phyloP scores from a whole-genome alignment of 2,329 filamentous ascomycete species.

The Pseudonectria foliicola region DNA sequence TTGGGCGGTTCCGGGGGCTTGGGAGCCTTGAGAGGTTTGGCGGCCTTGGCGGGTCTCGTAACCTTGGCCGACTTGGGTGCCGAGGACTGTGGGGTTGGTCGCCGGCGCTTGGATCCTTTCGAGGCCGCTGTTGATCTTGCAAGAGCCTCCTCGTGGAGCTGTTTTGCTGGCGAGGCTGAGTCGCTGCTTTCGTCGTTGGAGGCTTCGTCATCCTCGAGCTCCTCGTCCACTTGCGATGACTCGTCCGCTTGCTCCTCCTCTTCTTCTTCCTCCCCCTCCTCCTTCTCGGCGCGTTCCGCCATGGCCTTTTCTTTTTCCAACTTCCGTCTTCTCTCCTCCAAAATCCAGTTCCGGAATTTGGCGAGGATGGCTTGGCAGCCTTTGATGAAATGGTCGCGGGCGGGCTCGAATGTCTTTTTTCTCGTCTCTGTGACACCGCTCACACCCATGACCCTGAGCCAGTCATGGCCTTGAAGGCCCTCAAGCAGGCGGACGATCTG shows the following conservation, averaged over 20 bases:
- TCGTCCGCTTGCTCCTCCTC: constrained; percentile 22
- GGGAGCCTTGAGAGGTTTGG: constrained; percentile 17
- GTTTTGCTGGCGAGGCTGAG: constrained; percentile 47
- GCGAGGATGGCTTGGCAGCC: constrained; percentile 76
- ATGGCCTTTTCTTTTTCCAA: constrained; percentile 60
- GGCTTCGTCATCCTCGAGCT: constrained; percentile 28
- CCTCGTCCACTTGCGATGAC: constrained; percentile 13
- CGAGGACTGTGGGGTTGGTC: constrained; percentile 18
- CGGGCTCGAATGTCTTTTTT: constrained; percentile 80
- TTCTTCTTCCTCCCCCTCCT: constrained; percentile 26
- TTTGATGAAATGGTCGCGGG: constrained; percentile 74
- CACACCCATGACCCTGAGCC: constrained; percentile 87
- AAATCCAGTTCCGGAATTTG: constrained; percentile 82
- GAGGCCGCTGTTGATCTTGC: constrained; percentile 41
- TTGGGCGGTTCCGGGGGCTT: constrained; percentile 36
- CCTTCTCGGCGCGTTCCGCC: constrained; percentile 26
- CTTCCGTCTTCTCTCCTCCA: constrained; percentile 81
- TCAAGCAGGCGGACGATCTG: constrained; percentile 63
- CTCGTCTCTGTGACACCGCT: constrained; percentile 77
- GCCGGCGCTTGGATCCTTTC: constrained; percentile 27
- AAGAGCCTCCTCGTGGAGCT: constrained; percentile 66
- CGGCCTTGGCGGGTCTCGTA: constrained; percentile 21
- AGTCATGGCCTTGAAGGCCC: constrained; percentile 83
- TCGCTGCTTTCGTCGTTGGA: constrained; percentile 53
- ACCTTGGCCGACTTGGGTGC: constrained; percentile 13